phyloP scores from a whole-genome alignment of 2,329 filamentous ascomycete species.

The Pseudogymnoascus sp. region DNA sequence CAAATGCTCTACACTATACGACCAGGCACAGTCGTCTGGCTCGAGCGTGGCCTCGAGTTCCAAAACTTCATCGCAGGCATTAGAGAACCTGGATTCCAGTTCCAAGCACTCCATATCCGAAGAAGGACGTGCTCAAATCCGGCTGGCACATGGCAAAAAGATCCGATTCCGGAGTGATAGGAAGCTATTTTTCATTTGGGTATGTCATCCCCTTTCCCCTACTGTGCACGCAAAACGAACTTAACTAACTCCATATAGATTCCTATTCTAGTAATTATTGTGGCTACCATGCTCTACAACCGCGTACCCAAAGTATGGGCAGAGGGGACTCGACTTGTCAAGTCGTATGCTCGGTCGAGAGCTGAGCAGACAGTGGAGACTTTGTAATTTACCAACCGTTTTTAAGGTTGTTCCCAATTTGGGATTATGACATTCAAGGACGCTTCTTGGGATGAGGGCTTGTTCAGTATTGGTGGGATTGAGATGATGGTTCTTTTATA shows the following conservation, averaged over 20 bases:
- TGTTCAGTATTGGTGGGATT: slow-evolving; percentile 5
- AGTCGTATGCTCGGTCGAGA: slow-evolving; percentile 21
- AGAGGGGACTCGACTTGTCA: slow-evolving; percentile 17
- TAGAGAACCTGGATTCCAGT: slow-evolving; percentile 51
- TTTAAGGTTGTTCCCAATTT: background rate
- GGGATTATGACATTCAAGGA: slow-evolving; percentile 1
- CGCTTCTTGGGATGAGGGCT: background rate
- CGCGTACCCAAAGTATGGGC: slow-evolving; percentile 42
- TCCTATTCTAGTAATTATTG: slow-evolving; percentile 42
- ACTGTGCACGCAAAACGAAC: background rate
- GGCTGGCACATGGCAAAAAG: slow-evolving; percentile 54
- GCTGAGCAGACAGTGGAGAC: slow-evolving; percentile 22
- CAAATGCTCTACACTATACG: slow-evolving; percentile 50
- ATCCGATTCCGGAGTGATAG: slow-evolving; percentile 55
- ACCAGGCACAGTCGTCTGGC: slow-evolving; percentile 32
- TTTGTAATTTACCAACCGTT: background rate
- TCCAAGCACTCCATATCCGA: slow-evolving; percentile 57
- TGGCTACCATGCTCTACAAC: slow-evolving; percentile 45
- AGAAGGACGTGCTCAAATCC: slow-evolving; percentile 58
- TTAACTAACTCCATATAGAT: slow-evolving; percentile 34
- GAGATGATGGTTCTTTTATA: background rate
- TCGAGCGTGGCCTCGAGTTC: slow-evolving; percentile 28
- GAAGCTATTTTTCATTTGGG: slow-evolving; percentile 65
- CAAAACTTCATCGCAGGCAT: slow-evolving; percentile 32
- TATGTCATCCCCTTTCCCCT: slow-evolving; percentile 31